A percentile compares a stretch with the other conserved stretches of the same genome.
These are phyloP conservation scores for Spergularia marina DNA, from an alignment of 148 eudicot genomes.

Conservation along the genomic window DNA sequence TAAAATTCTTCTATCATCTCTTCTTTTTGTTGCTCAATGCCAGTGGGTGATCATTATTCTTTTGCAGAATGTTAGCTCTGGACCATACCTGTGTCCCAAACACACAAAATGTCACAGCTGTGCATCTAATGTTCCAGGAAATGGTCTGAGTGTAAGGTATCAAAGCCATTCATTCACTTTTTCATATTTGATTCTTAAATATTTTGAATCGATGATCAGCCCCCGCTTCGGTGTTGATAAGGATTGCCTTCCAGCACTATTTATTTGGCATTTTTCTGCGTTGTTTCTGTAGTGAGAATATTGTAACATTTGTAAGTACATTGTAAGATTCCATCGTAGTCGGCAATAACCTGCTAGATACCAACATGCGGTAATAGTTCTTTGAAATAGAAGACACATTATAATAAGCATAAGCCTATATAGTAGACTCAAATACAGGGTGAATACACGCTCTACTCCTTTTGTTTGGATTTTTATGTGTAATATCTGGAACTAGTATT, in stretches of 20 bases:
- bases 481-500: neutral
- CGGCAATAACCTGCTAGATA: neutral
- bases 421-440: neutral
- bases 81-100: conserved; percentile 93
- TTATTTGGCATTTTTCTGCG: neutral
- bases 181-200: neutral
- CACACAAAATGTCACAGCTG: conserved; percentile 98
- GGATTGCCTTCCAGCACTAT: neutral
- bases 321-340: neutral
- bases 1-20: neutral
- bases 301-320: neutral
- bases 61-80: conserved; percentile 85
- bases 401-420: neutral
- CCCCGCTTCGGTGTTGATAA: neutral
- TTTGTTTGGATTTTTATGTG: neutral
- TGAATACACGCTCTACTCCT: neutral
- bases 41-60: conserved; percentile 4
- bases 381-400: neutral
- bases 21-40: neutral
- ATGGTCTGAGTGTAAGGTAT: conserved; percentile 87
- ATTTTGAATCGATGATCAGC: neutral
- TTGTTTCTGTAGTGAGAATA: neutral
- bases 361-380: neutral
- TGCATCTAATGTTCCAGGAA: conserved; percentile 87
- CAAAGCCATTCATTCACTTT: neutral